phyloP scores from a whole-genome alignment of 176 grass and related monocot genomes.

The Elymus sibiricus region DNA sequence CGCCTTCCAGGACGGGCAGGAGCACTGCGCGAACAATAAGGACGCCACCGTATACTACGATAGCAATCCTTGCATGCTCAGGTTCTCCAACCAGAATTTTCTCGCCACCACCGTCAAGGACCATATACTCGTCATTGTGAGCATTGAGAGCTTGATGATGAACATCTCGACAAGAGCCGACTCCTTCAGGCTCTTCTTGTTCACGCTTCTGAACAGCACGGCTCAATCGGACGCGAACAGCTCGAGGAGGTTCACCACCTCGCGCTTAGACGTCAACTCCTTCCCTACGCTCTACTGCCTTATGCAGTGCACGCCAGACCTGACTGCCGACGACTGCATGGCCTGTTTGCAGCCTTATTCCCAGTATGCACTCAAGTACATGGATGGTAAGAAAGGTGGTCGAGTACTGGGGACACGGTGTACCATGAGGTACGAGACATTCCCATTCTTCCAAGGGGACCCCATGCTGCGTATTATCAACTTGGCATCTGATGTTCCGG shows the following conservation, averaged over 20 bases:
- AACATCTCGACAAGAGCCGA: background rate
- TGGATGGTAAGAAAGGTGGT: background rate
- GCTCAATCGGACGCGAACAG: background rate
- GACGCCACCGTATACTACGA: constrained; percentile 7
- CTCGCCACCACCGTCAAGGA: background rate
- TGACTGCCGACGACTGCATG: constrained; percentile 12
- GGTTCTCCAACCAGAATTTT: constrained; percentile 42
- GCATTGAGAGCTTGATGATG: background rate
- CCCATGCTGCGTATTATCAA: constrained; percentile 4
- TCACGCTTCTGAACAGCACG: constrained; percentile 13
- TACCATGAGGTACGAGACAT: constrained; percentile 18
- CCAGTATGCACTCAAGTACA: background rate
- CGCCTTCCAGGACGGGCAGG: background rate
- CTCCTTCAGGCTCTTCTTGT: background rate
- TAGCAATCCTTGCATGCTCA: constrained; percentile 24
- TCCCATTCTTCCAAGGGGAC: background rate
- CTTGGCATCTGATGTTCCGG: background rate
- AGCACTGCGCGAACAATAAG: constrained; percentile 4
- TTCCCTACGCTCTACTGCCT: constrained; percentile 23
- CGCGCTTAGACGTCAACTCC: background rate
- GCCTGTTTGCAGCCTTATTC: background rate
- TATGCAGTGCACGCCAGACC: constrained; percentile 52
- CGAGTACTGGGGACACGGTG: background rate
- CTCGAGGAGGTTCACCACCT: constrained; percentile 26
- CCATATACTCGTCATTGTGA: background rate